phyloP scores from a whole-genome alignment of 306 rosid species.

The Lathyrus aphaca region DNA sequence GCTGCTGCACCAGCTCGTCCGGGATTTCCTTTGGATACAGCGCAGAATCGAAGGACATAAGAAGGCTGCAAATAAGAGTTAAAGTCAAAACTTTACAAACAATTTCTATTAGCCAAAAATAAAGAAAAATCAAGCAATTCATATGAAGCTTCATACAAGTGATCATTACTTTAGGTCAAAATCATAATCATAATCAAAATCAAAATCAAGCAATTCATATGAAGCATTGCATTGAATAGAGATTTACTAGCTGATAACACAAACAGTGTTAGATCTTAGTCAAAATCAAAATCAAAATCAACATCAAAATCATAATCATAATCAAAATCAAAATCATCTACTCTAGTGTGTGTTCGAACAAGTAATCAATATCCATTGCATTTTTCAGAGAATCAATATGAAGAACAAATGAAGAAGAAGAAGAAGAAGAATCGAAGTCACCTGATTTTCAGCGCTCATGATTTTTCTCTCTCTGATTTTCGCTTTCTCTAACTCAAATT shows the following conservation, averaged over 20 bases:
- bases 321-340: too few relatives aligned
- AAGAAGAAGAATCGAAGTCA: not conserved
- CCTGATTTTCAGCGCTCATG: not conserved
- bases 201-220: too few relatives aligned
- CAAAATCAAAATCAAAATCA: too few relatives aligned
- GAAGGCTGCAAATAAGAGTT: conserved; percentile 44
- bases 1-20: conserved; percentile 95
- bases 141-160: not conserved
- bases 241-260: too few relatives aligned
- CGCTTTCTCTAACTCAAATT: not conserved
- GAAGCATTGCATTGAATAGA: too few relatives aligned
- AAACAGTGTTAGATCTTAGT: too few relatives aligned
- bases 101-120: not conserved
- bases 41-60: conserved; percentile 71
- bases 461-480: not conserved
- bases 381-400: too few relatives aligned
- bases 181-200: too few relatives aligned
- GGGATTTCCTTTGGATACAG: conserved; percentile 93
- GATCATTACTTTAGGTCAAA: not conserved
- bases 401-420: not conserved
- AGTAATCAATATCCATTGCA: too few relatives aligned
- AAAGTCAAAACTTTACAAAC: not conserved
- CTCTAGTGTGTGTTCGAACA: too few relatives aligned
- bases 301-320: too few relatives aligned
- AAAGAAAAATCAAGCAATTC: too few relatives aligned